phyloP scores from a whole-genome alignment of 2,329 filamentous ascomycete species.

The Tetracladium maxilliforme region DNA sequence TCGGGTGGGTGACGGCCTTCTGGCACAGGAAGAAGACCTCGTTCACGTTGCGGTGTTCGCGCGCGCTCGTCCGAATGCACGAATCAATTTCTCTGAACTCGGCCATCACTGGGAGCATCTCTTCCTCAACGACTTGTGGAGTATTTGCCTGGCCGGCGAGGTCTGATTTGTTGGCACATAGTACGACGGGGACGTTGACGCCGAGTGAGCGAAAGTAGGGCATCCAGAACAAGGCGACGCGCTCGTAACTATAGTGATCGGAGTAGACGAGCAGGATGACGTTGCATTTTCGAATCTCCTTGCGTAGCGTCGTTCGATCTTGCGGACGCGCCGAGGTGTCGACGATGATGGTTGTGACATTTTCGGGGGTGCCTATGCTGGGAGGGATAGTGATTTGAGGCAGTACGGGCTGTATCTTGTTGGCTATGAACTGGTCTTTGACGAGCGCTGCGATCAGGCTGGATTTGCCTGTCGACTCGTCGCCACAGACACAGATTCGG shows the following conservation, averaged over 20 bases:
- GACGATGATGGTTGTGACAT: conserved; percentile 94
- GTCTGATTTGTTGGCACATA: conserved; percentile 97
- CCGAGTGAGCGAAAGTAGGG: conserved; percentile 93
- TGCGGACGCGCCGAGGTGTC: conserved; percentile 93
- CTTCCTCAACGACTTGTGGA: conserved; percentile 80
- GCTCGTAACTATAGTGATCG: conserved; percentile 97
- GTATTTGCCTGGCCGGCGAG: conserved; percentile 60
- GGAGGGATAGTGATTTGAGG: conserved; percentile 92
- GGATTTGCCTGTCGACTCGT: conserved; percentile 90
- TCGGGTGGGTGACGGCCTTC: conserved; percentile 93
- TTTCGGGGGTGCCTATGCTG: conserved; percentile 83
- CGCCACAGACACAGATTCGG: conserved; percentile 89
- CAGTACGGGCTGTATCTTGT: conserved; percentile 88
- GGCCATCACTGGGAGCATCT: conserved; percentile 96
- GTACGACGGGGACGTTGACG: conserved; percentile 94
- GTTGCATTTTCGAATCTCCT: conserved; percentile 92
- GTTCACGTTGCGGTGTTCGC: conserved; percentile 86
- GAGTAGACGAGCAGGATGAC: conserved; percentile 95
- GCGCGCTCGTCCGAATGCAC: conserved; percentile 86
- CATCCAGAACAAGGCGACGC: conserved; percentile 96
- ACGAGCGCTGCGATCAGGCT: conserved; percentile 90
- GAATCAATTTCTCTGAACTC: conserved; percentile 99
- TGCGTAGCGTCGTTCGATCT: conserved; percentile 76
- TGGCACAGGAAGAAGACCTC: conserved; percentile 97
- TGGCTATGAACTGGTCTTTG: conserved; percentile 91